Percentiles rank a stretch among this genome's conserved stretches.
phyloP scores from a whole-genome alignment of 2,329 filamentous ascomycete genomes.

The Claviceps monticola region DNA sequence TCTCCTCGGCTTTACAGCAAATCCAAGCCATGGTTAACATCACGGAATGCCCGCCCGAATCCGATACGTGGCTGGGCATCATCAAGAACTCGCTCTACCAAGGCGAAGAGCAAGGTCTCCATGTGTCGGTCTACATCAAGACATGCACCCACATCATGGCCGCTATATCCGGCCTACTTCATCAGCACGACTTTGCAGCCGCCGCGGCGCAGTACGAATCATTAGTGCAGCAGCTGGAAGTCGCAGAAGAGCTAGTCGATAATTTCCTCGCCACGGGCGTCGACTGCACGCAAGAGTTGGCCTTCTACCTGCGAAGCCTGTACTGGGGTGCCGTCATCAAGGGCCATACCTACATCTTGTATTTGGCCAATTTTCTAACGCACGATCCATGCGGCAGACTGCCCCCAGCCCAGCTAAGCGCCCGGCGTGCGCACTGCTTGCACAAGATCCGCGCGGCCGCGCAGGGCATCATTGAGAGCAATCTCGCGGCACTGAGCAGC shows the following conservation, averaged over 20 bases:
- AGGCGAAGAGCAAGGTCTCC: slow-evolving; percentile 15
- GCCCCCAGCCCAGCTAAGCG: slow-evolving; percentile 12
- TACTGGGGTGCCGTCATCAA: slow-evolving; percentile 21
- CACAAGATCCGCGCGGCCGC: slow-evolving; percentile 14
- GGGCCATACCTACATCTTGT: slow-evolving; percentile 18
- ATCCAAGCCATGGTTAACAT: slow-evolving; percentile 20
- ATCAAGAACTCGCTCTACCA: slow-evolving; percentile 14
- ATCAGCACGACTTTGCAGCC: slow-evolving; percentile 13
- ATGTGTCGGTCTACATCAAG: slow-evolving; percentile 15
- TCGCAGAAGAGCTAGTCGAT: slow-evolving; percentile 13
- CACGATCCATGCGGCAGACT: slow-evolving; percentile 15
- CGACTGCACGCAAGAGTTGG: slow-evolving; percentile 6
- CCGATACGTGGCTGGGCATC: slow-evolving; percentile 20
- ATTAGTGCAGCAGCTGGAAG: slow-evolving; percentile 13
- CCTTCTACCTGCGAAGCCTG: slow-evolving; percentile 20
- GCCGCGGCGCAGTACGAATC: slow-evolving; percentile 15
- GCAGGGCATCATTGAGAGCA: slow-evolving; percentile 15
- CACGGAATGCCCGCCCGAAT: slow-evolving; percentile 21
- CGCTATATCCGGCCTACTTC: slow-evolving; percentile 15
- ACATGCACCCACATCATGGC: slow-evolving; percentile 16
- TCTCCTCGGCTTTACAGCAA: slow-evolving; percentile 17
- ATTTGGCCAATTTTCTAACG: slow-evolving; percentile 22
- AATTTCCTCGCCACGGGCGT: slow-evolving; percentile 7
- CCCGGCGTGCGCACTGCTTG: slow-evolving; percentile 16
- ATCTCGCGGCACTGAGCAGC: slow-evolving; percentile 14